These are phyloP conservation scores for Rhodofomes roseus DNA, from an alignment of 1,284 basidiomycete species.

Conservation along the genomic window DNA sequence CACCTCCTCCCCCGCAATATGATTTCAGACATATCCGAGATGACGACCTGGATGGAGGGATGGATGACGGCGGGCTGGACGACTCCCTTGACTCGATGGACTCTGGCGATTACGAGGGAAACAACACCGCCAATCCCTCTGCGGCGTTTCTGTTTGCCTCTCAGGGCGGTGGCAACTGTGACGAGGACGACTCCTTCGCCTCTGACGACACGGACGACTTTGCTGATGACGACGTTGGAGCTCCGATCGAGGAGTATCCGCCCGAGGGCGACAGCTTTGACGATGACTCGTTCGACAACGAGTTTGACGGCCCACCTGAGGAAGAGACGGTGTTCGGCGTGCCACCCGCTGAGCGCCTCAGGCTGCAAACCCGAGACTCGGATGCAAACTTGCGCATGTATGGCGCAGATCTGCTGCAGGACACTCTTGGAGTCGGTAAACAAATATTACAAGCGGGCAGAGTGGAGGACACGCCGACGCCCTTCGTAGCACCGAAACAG, in stretches of 20 bases:
- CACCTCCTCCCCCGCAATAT: conserved; percentile 24
- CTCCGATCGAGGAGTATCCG: conserved; percentile 48
- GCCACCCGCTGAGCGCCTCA: conserved; percentile 43
- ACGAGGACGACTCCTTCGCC: conserved; percentile 25
- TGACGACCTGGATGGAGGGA: conserved; percentile 22
- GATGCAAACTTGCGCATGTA: conserved; percentile 42
- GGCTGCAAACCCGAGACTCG: conserved; percentile 22
- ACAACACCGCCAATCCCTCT: conserved; percentile 27
- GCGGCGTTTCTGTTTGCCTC: conserved; percentile 29
- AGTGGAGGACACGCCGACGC: conserved; percentile 64
- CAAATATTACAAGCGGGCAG: conserved; percentile 45
- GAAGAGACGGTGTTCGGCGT: conserved; percentile 73
- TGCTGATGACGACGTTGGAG: conserved; percentile 31
- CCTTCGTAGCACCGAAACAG: conserved; percentile 24
- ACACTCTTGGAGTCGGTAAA: conserved; percentile 56
- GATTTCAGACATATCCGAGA: conserved; percentile 25
- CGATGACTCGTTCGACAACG: conserved; percentile 48
- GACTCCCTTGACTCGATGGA: conserved; percentile 59
- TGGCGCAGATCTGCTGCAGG: conserved; percentile 56
- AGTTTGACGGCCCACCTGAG: conserved; percentile 30
- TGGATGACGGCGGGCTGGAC: conserved; percentile 32
- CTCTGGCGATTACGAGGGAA: conserved; percentile 35
- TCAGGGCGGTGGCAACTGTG: conserved; percentile 37
- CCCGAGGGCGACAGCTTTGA: conserved; percentile 17
- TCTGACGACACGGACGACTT: conserved; percentile 20